Base-by-base conservation (phyloP, 768 basidiomycete genomes). In the Pholiota molesta region DNA sequence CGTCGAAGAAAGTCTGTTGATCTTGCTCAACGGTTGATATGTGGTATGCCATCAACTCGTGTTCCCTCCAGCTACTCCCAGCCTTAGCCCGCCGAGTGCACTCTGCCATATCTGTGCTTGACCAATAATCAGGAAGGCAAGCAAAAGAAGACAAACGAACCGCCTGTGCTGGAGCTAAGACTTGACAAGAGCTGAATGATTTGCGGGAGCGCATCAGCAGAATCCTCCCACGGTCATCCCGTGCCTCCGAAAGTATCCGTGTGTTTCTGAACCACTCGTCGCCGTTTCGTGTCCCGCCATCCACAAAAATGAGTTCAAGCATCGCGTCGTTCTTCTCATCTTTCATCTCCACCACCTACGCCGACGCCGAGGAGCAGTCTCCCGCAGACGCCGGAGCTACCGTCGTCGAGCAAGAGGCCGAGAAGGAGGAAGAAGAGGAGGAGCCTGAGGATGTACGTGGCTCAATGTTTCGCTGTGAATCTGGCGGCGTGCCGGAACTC, bases 371-470 rank as follows among this genome's bases (percentile, higher is more conserved):
- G 64, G 76, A 80, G 67, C 76, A 74, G 52, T 73, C 73, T 23
- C 76, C 69, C 70, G 82, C 83, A 62, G 84, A 88, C 61, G 83
- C 85, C 14, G 86, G 90, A 74, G 86, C 86, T 65, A 86, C 72
- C 31, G 86, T 72, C 35, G 79, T 77, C 52, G 73, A 81, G 66
- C 72, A 75, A 62, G 75, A 74, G 55, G 72, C 75, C 45, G 71
- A 80, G 59, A 81, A 75, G 74, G 86, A 85, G 64, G 87, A 26
- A 26, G 72, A 81, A 61, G 82, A 75, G 73, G 86, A 86, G 64
- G 88, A 93, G 65, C 92, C 92, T 14, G 92, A 94, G 75, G 94
- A 95, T 72, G 93, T 95, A 68, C 72, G 90, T 85, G 40, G 62
- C 19, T 33, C 31, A 26, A 51, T 28, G 11, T 1, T 37, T 37